These are phyloP conservation scores for Termitomyces sp. DNA, from an alignment of 768 basidiomycete species.

Conservation along the genomic window DNA sequence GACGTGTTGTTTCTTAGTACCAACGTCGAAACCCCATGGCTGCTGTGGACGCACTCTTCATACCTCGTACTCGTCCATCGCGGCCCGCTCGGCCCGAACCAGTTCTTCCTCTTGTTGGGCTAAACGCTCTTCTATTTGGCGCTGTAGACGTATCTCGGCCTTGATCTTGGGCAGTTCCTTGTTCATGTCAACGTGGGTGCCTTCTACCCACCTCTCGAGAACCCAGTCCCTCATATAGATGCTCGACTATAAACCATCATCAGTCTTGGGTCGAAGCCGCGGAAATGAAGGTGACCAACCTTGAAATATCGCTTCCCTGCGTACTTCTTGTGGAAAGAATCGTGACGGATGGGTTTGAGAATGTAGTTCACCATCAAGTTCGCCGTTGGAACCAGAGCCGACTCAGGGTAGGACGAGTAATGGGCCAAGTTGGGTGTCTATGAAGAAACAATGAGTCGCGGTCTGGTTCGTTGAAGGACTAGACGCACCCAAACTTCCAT, in stretches of 20 bases:
- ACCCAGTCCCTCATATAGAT: slow-evolving; percentile 87
- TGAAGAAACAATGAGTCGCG: neutral
- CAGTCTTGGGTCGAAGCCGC: neutral
- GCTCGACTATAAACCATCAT: slow-evolving; percentile 54
- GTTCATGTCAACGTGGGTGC: slow-evolving; percentile 51
- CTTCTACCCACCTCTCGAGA: slow-evolving; percentile 67
- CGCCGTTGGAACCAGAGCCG: slow-evolving; percentile 79
- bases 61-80: slow-evolving; percentile 11
- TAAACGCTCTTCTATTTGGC: slow-evolving; percentile 28
- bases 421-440: slow-evolving; percentile 86
- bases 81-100: slow-evolving; percentile 2
- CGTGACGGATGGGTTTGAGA: slow-evolving; percentile 72
- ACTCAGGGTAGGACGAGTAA: slow-evolving; percentile 91
- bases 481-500: slow-evolving; percentile 82
- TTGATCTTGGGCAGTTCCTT: slow-evolving; percentile 60
- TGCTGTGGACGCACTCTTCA: neutral
- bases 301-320: slow-evolving; percentile 87
- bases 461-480: neutral
- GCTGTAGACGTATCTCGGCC: slow-evolving; percentile 44
- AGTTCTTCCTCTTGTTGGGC: slow-evolving; percentile 13
- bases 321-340: slow-evolving; percentile 93
- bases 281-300: slow-evolving; percentile 35
- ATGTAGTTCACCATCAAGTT: slow-evolving; percentile 93
- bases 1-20: neutral
- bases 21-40: neutral